These are phyloP conservation scores for Miscanthus lutarioriparius DNA, from an alignment of 176 grass and related monocot genomes.

Conservation along the genomic window DNA sequence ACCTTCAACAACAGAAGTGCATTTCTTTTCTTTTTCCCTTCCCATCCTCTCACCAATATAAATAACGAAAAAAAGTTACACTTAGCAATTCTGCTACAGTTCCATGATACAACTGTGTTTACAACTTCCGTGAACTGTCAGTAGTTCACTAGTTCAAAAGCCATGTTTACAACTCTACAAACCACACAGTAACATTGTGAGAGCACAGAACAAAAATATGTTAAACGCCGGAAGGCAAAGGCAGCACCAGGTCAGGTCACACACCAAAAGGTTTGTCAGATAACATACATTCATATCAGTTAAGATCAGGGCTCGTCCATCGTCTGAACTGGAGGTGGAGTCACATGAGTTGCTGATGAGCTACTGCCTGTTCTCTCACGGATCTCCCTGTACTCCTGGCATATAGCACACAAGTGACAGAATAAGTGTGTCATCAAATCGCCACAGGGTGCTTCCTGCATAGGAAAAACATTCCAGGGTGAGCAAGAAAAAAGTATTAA, in stretches of 20 bases:
- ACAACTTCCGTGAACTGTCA: not conserved
- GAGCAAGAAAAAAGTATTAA: not conserved
- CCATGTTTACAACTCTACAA: conserved; percentile 16
- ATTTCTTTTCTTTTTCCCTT: not conserved
- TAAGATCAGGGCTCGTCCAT: conserved; percentile 57
- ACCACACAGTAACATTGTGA: not conserved
- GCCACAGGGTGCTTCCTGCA: conserved; percentile 81
- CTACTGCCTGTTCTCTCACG: conserved; percentile 49
- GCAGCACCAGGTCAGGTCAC: not conserved
- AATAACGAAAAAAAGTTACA: not conserved
- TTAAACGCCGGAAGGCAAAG: not conserved
- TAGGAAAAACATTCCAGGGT: not conserved
- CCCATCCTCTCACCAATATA: not conserved
- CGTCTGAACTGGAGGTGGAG: conserved; percentile 60
- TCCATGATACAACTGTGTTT: not conserved
- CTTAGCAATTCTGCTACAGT: not conserved
- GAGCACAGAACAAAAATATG: conserved; percentile 21
- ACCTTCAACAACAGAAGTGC: not conserved
- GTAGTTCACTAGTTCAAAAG: not conserved
- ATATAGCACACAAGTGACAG: conserved; percentile 89
- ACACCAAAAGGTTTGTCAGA: conserved; percentile 22
- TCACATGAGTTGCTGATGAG: conserved; percentile 37
- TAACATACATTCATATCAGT: not conserved
- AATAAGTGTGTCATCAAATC: conserved; percentile 86
- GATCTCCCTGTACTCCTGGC: conserved; percentile 93